These are phyloP conservation scores for Aspergillus coremiiformis DNA, from an alignment of 495 filamentous ascomycete species.

Conservation along the genomic window DNA sequence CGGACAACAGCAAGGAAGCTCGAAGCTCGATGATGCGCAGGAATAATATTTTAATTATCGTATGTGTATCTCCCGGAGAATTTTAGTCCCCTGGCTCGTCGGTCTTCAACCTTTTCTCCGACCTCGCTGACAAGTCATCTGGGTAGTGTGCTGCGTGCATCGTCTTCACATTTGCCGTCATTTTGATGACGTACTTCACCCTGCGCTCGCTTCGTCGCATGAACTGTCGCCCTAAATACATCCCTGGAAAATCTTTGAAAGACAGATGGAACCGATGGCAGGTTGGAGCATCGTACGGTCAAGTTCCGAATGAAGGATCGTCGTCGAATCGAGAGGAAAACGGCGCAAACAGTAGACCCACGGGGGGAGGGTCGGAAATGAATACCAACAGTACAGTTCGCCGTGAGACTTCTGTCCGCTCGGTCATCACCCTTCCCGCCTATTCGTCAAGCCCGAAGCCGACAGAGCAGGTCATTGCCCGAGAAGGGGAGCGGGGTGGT, in stretches of 20 bases:
- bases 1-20: background rate
- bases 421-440: slow-evolving; percentile 82
- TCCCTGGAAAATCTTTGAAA: slow-evolving; percentile 53
- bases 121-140: background rate
- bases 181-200: slow-evolving; percentile 38
- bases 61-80: slow-evolving; percentile 4
- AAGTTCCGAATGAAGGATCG: slow-evolving; percentile 25
- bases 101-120: background rate
- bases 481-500: slow-evolving; percentile 85
- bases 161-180: slow-evolving; percentile 31
- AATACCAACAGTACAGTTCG: slow-evolving; percentile 47
- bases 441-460: slow-evolving; percentile 65
- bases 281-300: slow-evolving; percentile 36
- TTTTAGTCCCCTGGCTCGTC: background rate
- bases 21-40: background rate
- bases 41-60: slow-evolving; percentile 19
- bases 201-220: slow-evolving; percentile 42
- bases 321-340: slow-evolving; percentile 16
- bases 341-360: slow-evolving; percentile 20
- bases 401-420: slow-evolving; percentile 79
- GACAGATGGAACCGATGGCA: slow-evolving; percentile 54
- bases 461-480: slow-evolving; percentile 76
- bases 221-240: slow-evolving; percentile 47
- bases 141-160: slow-evolving; percentile 29
- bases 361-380: slow-evolving; percentile 25